A percentile compares a stretch with the other conserved stretches of the same genome.
These are phyloP conservation scores for Tremella mesenterica DNA, from an alignment of 768 basidiomycete species.

Conservation along the genomic window DNA sequence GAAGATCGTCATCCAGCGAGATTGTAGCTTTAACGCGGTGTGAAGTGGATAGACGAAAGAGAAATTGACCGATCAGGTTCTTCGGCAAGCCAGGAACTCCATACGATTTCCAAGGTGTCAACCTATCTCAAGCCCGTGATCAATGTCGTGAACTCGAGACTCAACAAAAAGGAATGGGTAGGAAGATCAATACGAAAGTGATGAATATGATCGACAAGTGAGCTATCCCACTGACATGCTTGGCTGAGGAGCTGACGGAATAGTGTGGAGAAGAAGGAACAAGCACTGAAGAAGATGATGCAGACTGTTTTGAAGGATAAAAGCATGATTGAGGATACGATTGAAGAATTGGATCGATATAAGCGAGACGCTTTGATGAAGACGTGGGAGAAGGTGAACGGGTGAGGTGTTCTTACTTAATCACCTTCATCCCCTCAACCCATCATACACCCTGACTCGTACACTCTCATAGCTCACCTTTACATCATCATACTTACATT, in stretches of 20 bases:
- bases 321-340: conserved; percentile 86
- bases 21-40: not conserved
- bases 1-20: too few species aligned
- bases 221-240: conserved; percentile 25
- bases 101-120: conserved; percentile 66
- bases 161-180: conserved; percentile 77
- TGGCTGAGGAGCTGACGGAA: not conserved
- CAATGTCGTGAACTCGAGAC: conserved; percentile 67
- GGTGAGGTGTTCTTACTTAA: conserved; percentile 51
- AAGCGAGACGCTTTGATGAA: conserved; percentile 87
- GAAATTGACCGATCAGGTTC: conserved; percentile 49
- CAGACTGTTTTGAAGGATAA: conserved; percentile 82
- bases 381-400: conserved; percentile 93
- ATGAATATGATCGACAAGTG: conserved; percentile 93
- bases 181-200: conserved; percentile 90
- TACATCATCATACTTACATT: too few species aligned
- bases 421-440: not conserved
- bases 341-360: conserved; percentile 82
- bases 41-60: not conserved
- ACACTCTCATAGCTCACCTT: too few species aligned
- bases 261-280: conserved; percentile 90
- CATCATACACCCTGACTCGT: too few species aligned
- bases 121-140: conserved; percentile 55
- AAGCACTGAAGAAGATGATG: conserved; percentile 77
- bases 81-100: conserved; percentile 74